These are phyloP conservation scores for Verticillium tricorpus DNA, from an alignment of 2,329 filamentous ascomycete species.

Conservation along the genomic window DNA sequence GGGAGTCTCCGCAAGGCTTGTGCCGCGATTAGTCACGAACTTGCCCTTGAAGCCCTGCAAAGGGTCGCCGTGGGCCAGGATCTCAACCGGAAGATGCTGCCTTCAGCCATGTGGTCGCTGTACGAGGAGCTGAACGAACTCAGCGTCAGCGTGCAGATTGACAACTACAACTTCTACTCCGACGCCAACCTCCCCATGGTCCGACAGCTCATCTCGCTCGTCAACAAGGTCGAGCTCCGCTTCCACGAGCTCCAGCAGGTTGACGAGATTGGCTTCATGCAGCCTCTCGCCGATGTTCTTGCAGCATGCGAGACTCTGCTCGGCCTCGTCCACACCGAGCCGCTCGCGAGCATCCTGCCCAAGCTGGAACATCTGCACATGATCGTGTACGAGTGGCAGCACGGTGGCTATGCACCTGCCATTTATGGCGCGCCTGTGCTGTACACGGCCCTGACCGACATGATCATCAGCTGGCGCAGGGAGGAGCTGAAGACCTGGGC, in stretches of 20 bases:
- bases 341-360: constrained; percentile 79
- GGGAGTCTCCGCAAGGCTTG: constrained; percentile 40
- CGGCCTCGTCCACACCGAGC: constrained; percentile 72
- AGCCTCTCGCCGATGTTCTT: constrained; percentile 73
- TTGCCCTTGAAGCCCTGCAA: constrained; percentile 21
- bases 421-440: constrained; percentile 65
- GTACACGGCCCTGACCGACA: constrained; percentile 73
- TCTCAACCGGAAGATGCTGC: constrained; percentile 53
- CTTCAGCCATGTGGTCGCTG: constrained; percentile 61
- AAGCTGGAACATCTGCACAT: constrained; percentile 83
- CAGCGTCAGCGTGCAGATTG: constrained; percentile 26
- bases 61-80: constrained; percentile 21
- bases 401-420: constrained; percentile 76
- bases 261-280: constrained; percentile 68
- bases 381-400: constrained; percentile 90
- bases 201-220: constrained; percentile 65
- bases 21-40: constrained; percentile 35
- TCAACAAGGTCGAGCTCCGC: constrained; percentile 63
- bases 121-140: constrained; percentile 52
- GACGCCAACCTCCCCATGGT: constrained; percentile 74
- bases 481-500: constrained; percentile 92
- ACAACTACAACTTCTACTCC: constrained; percentile 82
- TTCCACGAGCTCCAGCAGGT: constrained; percentile 67
- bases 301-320: constrained; percentile 70
- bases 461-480: constrained; percentile 84